Evolutionary conservation across 2,329 filamentous ascomycete genomes (phyloP), one percentile per base, ranked within the genome.

Genomic region (Fusarium robinianum): DNA sequence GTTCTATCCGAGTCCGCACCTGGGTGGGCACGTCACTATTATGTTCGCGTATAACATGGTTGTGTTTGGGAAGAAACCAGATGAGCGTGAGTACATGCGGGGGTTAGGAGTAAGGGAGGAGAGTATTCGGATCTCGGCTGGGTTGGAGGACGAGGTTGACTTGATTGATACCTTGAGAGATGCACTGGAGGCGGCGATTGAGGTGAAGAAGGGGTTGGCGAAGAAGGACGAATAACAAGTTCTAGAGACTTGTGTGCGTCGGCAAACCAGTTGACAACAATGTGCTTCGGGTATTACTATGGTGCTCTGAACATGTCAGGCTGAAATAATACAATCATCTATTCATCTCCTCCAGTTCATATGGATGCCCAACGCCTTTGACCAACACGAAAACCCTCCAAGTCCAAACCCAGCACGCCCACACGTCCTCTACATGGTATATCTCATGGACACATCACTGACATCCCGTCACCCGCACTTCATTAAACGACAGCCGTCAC

Each of bases 11-110:
- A 76, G 76, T 0, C 78, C 78, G 2, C 77, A 80, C 52, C 64
- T 82, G 0, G 79, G 77, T 1, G 78, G 76, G 0, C 76, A 77
- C 51, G 63, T 72, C 38, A 80, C 76, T 8, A 63, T 82, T 3
- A 69, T 70, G 19, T 49, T 78, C 22, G 67, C 75, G 0, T 80
- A 78, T 53, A 74, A 72, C 43, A 67, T 71, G 49, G 54, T 70
- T n/a, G 60, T 72, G 3, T 77, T 71, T 51, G 66, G 68, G 4
- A 71, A 67, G 40, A 66, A 68, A 17, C 52, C 64, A 5, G 65
- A 70, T 8, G 64, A 70, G 36, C 63, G 60, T 4, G 65, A 57
- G 19, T 65, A 67, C n/a, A 65, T 73, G 51, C 63, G 65, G 2
- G 50, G 51, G 4, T 68, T 70, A 23, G 75, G 72, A 0, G 55